A percentile compares a stretch with the other conserved stretches of the same genome.
Conservation (phyloP, 257 asterid species). For the Anisodus tanguticus region DNA sequence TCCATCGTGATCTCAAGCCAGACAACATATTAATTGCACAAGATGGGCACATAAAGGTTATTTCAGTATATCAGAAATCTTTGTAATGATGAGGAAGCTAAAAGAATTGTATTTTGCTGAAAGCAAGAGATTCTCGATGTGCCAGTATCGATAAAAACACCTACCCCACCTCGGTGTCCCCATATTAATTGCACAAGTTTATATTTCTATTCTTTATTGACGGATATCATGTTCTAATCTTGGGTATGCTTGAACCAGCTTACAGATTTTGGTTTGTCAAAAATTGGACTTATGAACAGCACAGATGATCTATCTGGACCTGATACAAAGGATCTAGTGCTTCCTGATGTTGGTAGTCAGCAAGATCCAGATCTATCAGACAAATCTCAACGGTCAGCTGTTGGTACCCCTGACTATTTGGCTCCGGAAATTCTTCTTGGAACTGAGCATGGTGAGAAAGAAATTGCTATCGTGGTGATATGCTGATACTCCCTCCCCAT, state of each 20-base stretch:
- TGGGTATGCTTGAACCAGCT: slow-evolving; percentile 61
- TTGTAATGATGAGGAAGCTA: slow-evolving; percentile 20
- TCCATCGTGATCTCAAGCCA: slow-evolving; percentile 98
- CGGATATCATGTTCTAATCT: slow-evolving; percentile 37
- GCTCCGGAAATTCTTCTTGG: slow-evolving; percentile 99
- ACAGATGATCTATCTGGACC: slow-evolving; percentile 74
- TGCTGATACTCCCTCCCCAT: slow-evolving; percentile 36
- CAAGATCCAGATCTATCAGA: slow-evolving; percentile 49
- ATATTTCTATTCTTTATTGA: neutral
- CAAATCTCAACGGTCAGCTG: slow-evolving; percentile 67
- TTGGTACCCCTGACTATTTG: slow-evolving; percentile 98
- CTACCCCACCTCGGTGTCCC: slow-evolving; percentile 9
- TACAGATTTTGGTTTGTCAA: slow-evolving; percentile 96
- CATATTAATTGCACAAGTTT: neutral
- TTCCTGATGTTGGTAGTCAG: slow-evolving; percentile 50
- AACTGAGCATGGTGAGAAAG: slow-evolving; percentile 79
- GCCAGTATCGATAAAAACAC: neutral
- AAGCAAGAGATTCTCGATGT: slow-evolving; percentile 15
- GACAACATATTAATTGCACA: slow-evolving; percentile 91
- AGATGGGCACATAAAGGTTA: slow-evolving; percentile 98
- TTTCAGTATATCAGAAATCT: neutral
- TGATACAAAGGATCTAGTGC: slow-evolving; percentile 46
- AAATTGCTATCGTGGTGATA: slow-evolving; percentile 33
- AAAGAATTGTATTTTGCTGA: slow-evolving; percentile 17
- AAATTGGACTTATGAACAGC: slow-evolving; percentile 94